A percentile compares a stretch with the other conserved stretches of the same genome.
phyloP scores from a whole-genome alignment of 495 filamentous ascomycete genomes.

The Hypoxylon fragiforme region DNA sequence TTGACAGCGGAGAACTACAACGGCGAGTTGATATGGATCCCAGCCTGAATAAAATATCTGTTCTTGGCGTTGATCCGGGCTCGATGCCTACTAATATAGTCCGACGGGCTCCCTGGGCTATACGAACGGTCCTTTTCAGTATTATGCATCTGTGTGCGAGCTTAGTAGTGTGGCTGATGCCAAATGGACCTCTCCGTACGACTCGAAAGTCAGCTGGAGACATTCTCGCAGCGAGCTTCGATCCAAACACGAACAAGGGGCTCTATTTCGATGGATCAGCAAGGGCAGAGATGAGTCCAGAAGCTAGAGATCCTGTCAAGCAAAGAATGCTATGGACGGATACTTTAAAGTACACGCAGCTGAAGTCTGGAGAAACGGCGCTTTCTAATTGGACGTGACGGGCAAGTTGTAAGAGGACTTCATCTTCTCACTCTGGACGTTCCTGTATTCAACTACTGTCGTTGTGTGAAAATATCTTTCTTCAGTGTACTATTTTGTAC shows the following conservation, averaged over 20 bases:
- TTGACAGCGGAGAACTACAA: constrained; percentile 20
- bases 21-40: constrained; percentile 24
- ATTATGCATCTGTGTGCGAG: constrained; percentile 4
- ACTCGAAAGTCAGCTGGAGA: constrained; percentile 16
- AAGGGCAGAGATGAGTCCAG: not conserved
- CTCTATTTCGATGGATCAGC: not conserved
- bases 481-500: too few relatives aligned
- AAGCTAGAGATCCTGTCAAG: not conserved
- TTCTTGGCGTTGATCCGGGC: constrained; percentile 39
- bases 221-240: constrained; percentile 17
- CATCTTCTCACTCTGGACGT: not conserved
- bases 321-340: not conserved
- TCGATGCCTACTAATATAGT: constrained; percentile 29
- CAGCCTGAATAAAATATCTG: constrained; percentile 24
- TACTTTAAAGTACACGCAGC: not conserved
- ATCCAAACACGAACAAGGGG: not conserved
- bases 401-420: too few relatives aligned
- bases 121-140: constrained; percentile 23
- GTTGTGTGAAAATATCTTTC: too few relatives aligned
- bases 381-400: not conserved
- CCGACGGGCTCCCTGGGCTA: constrained; percentile 21
- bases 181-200: constrained; percentile 11
- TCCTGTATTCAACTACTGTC: too few relatives aligned
- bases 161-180: constrained; percentile 5
- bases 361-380: not conserved